Evolutionary conservation across 2,329 filamentous ascomycete species (phyloP), one percentile per base, ranked within the genome.

Genomic region (Colletotrichum trifolii): DNA sequence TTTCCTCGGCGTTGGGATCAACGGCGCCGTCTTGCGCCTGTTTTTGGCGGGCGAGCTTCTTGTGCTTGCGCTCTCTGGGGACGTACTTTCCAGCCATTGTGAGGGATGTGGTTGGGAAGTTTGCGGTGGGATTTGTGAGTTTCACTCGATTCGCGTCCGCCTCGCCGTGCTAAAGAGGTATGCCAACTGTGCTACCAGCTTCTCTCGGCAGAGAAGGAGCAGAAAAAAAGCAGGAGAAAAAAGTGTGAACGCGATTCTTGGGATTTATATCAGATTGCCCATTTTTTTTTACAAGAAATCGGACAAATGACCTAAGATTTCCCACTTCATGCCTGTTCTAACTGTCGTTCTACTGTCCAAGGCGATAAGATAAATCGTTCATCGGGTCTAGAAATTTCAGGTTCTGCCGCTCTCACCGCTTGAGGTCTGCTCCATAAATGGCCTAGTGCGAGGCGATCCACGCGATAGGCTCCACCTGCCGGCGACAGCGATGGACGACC

Each of bases 61-160:
- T 90, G 75, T 90, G 88, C 78, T 91, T 91, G 66, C 89, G 82
- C 78, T 89, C 86, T 34, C 88, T 82, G 42, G 88, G 87, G 1
- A 89, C 85, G 68, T 88, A 90, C 79, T 71, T 85, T 5, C 78
- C 78, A 2, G 46, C 52, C 84, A 87, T 87, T 13, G 71, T 76
- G 61, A 53, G 9, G 5, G 1, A n/a, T 11, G 25, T 39, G 3
- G 8, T 12, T 13, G 6, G 45, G 38, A 9, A 40, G 38, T 40
- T 5, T 40, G 9, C 6, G 9, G 38, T 40, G 38, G 9, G 13
- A 13, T 7, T 9, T 3, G 38, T 40, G 38, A 13, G 38, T 40
- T 9, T 40, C 36, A 15, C 11, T 35, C 35, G 45, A 42, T 35
- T 25, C 25, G 25, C 25, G 25, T 5, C 25, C 25, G 25, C 4